Conservation (phyloP, 768 basidiomycete species). For the Obba rivulosa region DNA sequence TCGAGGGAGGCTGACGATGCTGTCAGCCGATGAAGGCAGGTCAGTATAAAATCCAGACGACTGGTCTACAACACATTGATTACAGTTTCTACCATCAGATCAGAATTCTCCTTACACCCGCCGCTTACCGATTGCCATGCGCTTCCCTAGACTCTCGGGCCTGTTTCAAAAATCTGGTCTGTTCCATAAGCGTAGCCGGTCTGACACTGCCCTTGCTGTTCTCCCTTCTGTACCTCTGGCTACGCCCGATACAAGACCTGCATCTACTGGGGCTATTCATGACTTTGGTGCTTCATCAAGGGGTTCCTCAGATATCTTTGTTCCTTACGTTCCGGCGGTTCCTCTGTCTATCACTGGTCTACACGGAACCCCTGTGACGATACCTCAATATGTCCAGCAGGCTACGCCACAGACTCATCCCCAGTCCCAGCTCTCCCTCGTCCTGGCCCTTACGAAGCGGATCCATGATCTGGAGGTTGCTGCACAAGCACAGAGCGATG, state of each 20-base stretch:
- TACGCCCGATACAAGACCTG: conserved; percentile 5
- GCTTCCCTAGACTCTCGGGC: conserved; percentile 18
- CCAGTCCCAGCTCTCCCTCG: not conserved
- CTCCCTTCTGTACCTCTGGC: conserved; percentile 8
- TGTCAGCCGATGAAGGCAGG: no score
- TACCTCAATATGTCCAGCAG: no score
- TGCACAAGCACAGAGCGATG: not conserved
- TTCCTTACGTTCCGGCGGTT: conserved; percentile 3
- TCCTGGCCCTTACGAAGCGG: conserved; percentile 7
- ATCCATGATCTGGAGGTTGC: conserved; percentile 13
- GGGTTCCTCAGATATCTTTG: not conserved
- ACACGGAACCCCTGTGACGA: not conserved
- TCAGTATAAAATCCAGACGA: no score
- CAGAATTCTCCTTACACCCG: no score
- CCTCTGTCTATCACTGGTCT: conserved; percentile 1
- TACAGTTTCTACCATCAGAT: no score
- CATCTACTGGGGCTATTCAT: conserved; percentile 11
- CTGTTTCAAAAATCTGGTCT: conserved; percentile 3
- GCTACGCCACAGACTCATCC: not conserved
- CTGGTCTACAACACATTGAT: no score
- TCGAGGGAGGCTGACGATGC: no score
- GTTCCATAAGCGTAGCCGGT: conserved; percentile 18
- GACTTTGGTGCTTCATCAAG: conserved; percentile 2
- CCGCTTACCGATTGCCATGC: conserved; percentile 12
- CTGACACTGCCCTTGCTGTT: conserved; percentile 17